Evolutionary conservation across 2,329 filamentous ascomycete species (phyloP).

Genomic region (Colletotrichum paranaense): DNA sequence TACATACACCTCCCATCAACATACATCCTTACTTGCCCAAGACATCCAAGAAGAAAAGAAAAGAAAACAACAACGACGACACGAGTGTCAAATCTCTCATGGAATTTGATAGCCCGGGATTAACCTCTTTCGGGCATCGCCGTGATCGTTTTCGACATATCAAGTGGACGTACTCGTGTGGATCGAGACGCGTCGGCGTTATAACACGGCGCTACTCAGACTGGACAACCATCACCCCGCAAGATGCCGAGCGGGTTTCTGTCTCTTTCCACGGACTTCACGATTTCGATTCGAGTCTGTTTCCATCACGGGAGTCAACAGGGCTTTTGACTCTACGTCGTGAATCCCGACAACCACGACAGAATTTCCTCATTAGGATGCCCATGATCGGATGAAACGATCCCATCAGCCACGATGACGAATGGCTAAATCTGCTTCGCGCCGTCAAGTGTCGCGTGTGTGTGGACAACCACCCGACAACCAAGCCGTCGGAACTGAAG

Average conservation of each 20-base stretch:
- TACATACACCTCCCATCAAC: not conserved
- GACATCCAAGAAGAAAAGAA: too few relatives aligned
- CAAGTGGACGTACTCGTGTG: not conserved
- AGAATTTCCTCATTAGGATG: not conserved
- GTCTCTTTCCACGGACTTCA: not conserved
- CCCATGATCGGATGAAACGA: conserved; percentile 19
- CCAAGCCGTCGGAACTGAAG: conserved; percentile 6
- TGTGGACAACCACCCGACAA: conserved; percentile 8
- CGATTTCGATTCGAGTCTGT: not conserved
- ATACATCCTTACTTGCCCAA: not conserved
- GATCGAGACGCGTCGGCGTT: not conserved
- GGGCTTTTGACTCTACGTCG: not conserved
- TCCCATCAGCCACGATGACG: conserved; percentile 14
- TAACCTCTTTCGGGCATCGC: not conserved
- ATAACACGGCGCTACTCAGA: not conserved
- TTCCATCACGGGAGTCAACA: not conserved
- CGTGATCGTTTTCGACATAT: not conserved
- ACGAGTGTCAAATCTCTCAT: not conserved
- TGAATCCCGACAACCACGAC: not conserved
- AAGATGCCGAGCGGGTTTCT: not conserved
- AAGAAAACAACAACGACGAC: not conserved
- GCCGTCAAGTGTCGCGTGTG: conserved; percentile 26
- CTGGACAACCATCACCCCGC: not conserved
- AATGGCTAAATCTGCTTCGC: not conserved
- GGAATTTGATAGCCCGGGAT: not conserved